These are phyloP conservation scores for Russula olivacea DNA, from an alignment of 768 basidiomycete genomes.

Conservation along the genomic window DNA sequence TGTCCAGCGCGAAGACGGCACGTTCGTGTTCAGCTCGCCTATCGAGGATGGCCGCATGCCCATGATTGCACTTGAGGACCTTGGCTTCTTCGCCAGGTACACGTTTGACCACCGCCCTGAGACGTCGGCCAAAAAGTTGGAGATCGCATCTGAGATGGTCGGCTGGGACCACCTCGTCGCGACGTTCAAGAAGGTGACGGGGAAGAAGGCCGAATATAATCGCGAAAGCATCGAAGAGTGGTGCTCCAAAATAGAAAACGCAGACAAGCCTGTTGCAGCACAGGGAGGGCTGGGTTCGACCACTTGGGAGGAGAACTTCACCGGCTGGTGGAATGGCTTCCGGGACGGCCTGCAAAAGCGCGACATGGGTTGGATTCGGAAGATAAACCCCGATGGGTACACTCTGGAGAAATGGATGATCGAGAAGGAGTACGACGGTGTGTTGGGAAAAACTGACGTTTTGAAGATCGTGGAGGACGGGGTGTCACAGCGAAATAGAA, in stretches of 20 bases:
- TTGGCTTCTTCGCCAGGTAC: conserved; percentile 32
- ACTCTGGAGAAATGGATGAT: conserved; percentile 16
- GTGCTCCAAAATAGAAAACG: conserved; percentile 20
- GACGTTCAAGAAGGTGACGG: conserved; percentile 32
- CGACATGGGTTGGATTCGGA: conserved; percentile 42
- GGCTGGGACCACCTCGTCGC: conserved; percentile 28
- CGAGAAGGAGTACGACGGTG: conserved; percentile 16
- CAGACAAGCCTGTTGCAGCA: conserved; percentile 27
- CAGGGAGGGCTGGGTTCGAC: conserved; percentile 23
- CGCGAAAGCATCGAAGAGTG: conserved; percentile 26
- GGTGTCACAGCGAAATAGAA: conserved; percentile 5
- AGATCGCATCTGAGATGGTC: conserved; percentile 29
- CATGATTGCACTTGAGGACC: conserved; percentile 31
- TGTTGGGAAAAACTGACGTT: neutral
- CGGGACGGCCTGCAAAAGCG: conserved; percentile 40
- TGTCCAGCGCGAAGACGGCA: conserved; percentile 29
- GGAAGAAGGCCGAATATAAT: conserved; percentile 26
- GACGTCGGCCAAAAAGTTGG: conserved; percentile 28
- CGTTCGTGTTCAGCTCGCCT: conserved; percentile 30
- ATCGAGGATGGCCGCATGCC: conserved; percentile 29
- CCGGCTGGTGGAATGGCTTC: conserved; percentile 40
- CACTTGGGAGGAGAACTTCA: conserved; percentile 37
- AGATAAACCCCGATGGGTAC: conserved; percentile 15
- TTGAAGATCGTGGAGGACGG: conserved; percentile 13
- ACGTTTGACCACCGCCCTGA: conserved; percentile 30